A percentile compares a stretch with the other conserved stretches of the same genome.
phyloP scores from a whole-genome alignment of 805 yeast species.

The Candida railenensis region DNA sequence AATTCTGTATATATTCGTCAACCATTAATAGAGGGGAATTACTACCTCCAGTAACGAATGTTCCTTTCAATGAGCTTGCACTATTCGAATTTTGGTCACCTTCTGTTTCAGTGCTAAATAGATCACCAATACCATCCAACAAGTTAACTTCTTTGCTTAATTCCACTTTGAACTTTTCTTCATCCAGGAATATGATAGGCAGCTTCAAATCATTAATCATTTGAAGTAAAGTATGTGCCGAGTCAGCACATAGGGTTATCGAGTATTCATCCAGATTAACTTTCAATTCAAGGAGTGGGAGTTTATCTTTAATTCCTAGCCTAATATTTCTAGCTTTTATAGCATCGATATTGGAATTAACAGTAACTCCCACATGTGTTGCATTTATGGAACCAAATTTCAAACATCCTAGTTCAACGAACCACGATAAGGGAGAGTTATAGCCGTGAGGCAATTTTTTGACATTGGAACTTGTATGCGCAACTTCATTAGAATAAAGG shows the following conservation, averaged over 20 bases:
- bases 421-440: constrained; percentile 36
- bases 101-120: neutral
- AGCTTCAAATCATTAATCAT: constrained; percentile 68
- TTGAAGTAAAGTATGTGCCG: constrained; percentile 69
- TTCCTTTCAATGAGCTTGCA: too few relatives aligned
- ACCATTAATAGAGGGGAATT: neutral
- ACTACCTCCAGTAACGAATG: neutral
- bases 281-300: constrained; percentile 41
- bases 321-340: constrained; percentile 14
- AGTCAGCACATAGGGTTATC: constrained; percentile 77
- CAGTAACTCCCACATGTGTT: constrained; percentile 33
- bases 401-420: constrained; percentile 50
- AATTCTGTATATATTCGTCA: neutral
- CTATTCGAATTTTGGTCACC: constrained; percentile 7
- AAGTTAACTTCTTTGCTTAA: constrained; percentile 35
- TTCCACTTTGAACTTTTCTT: constrained; percentile 53
- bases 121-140: constrained; percentile 38
- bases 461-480: neutral
- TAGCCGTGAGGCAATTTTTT: constrained; percentile 7
- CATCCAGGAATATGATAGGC: constrained; percentile 59
- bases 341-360: constrained; percentile 22
- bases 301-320: constrained; percentile 19
- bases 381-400: constrained; percentile 48
- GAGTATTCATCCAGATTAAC: constrained; percentile 48
- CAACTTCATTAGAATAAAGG: constrained; percentile 6